Evolutionary conservation across 495 filamentous ascomycete genomes (phyloP).

Genomic region (Neurospora sp.): DNA sequence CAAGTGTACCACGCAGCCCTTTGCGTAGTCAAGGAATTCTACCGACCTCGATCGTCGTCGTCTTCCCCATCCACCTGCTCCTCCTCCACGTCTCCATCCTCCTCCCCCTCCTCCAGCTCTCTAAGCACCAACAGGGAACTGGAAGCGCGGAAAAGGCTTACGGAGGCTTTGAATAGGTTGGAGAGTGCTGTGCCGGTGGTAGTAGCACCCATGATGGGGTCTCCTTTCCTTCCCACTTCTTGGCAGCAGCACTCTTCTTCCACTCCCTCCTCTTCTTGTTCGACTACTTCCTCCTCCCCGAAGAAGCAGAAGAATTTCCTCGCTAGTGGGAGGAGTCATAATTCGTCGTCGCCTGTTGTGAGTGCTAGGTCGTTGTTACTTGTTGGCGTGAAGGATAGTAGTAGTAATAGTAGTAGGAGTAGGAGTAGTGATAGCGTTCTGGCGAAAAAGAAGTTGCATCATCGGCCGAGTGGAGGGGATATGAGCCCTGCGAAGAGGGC

Average conservation of each 20-base stretch:
- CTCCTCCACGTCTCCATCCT: not conserved
- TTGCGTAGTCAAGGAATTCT: conserved; percentile 37
- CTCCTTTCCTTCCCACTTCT: not conserved
- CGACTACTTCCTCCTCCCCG: not conserved
- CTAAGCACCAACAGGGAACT: conserved; percentile 34
- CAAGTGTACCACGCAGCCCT: conserved; percentile 38
- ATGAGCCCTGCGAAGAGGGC: conserved; percentile 25
- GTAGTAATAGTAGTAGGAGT: not conserved
- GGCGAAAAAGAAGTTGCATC: conserved; percentile 16
- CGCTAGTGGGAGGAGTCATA: not conserved
- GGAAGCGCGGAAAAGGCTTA: conserved; percentile 34
- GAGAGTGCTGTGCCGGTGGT: not conserved
- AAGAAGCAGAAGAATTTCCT: not conserved
- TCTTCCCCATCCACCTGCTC: not conserved
- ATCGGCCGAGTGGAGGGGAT: conserved; percentile 21
- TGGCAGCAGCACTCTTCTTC: not conserved
- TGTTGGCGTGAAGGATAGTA: not conserved
- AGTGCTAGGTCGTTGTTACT: not conserved
- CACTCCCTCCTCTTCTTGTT: not conserved
- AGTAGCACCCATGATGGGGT: not conserved
- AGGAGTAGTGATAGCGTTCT: conserved; percentile 3
- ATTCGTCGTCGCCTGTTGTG: not conserved
- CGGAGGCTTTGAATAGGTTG: conserved; percentile 19
- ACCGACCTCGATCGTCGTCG: conserved; percentile 30
- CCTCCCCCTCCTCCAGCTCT: not conserved